Conservation (phyloP, 805 yeast genomes). For the Metschnikowia vanudenii region DNA sequence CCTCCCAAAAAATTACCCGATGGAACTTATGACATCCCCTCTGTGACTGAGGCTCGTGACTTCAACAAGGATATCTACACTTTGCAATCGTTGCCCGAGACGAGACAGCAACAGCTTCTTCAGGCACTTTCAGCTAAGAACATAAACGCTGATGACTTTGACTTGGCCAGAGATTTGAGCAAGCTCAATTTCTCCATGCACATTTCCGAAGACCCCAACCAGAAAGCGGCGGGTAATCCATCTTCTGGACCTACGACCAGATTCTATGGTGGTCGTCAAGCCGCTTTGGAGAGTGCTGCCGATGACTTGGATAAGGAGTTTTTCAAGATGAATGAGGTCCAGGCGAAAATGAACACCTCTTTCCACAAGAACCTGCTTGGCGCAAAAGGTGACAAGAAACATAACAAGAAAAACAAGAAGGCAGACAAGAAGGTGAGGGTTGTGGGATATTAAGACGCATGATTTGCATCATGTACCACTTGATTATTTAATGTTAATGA, state of each 20-base stretch:
- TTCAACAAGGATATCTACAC: slow-evolving; percentile 79
- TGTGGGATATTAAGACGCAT: slow-evolving; percentile 16
- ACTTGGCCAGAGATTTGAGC: slow-evolving; percentile 66
- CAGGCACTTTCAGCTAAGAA: slow-evolving; percentile 61
- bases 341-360: slow-evolving; percentile 66
- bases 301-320: slow-evolving; percentile 84
- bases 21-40: slow-evolving; percentile 56
- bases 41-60: slow-evolving; percentile 36
- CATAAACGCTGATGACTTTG: slow-evolving; percentile 50
- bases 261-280: slow-evolving; percentile 79
- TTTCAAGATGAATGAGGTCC: slow-evolving; percentile 63
- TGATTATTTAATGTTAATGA: slow-evolving; percentile 1
- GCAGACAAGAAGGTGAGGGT: slow-evolving; percentile 43
- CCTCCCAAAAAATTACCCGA: slow-evolving; percentile 69
- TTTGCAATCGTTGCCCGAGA: slow-evolving; percentile 62
- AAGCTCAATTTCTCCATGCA: slow-evolving; percentile 80
- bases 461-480: background rate
- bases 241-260: slow-evolving; percentile 41
- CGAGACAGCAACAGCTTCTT: slow-evolving; percentile 68
- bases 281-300: slow-evolving; percentile 73
- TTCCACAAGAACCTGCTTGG: slow-evolving; percentile 55
- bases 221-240: slow-evolving; percentile 26
- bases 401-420: slow-evolving; percentile 76
- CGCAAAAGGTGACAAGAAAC: slow-evolving; percentile 49
- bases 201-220: slow-evolving; percentile 40